These are phyloP conservation scores for Pyrus hybrid DNA, from an alignment of 331 rosid species.

Conservation along the genomic window DNA sequence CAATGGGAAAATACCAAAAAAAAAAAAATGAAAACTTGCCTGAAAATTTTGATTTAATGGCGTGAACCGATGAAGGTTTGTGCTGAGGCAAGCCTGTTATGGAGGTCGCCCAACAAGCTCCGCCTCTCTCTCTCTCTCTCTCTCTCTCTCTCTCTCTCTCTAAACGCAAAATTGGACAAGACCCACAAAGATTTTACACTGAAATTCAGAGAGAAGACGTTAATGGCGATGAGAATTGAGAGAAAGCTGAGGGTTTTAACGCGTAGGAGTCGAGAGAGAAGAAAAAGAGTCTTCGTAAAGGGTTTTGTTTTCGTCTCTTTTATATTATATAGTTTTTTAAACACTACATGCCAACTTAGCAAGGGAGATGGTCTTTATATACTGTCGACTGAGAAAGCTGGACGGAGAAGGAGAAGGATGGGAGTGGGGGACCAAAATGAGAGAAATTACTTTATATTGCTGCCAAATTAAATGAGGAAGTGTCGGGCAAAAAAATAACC, in stretches of 20 bases:
- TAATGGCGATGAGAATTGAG: slow-evolving; percentile 5
- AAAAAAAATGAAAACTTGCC: slow-evolving; percentile 26
- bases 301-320: neutral
- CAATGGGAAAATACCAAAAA: slow-evolving; percentile 13
- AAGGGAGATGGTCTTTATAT: neutral
- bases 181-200: neutral
- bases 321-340: neutral
- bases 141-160: neutral
- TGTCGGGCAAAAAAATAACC: neutral
- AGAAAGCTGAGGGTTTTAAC: neutral
- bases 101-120: slow-evolving; percentile 17
- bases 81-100: slow-evolving; percentile 22
- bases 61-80: slow-evolving; percentile 3
- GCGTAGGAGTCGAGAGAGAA: neutral
- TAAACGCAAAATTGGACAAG: neutral
- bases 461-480: neutral
- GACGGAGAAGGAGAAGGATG: neutral
- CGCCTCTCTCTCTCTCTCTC: neutral
- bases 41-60: slow-evolving; percentile 10
- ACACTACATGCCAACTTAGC: slow-evolving; percentile 2
- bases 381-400: slow-evolving; percentile 22
- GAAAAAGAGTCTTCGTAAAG: neutral
- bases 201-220: slow-evolving; percentile 7
- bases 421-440: neutral
- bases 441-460: neutral